Conservation (phyloP, 148 eudicot genomes). For the Camellia lanceoleosa region DNA sequence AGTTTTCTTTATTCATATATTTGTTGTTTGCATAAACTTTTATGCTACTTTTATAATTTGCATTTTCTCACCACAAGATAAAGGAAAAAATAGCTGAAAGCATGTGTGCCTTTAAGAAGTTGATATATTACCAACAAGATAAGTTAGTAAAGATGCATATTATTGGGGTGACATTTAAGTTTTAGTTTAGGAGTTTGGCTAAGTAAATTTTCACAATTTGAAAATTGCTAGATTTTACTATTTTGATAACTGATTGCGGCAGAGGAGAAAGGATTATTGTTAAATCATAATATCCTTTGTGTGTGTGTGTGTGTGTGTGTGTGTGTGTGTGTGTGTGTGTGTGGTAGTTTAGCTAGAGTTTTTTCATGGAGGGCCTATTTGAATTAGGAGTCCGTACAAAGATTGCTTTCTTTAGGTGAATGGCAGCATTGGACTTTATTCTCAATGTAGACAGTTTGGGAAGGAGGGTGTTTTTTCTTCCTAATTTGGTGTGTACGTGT, state of each 20-base stretch:
- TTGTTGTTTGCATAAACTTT: not conserved
- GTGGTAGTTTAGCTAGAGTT: not conserved
- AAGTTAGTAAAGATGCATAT: not conserved
- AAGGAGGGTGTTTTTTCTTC: too few relatives aligned
- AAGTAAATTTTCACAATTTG: not conserved
- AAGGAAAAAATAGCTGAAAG: not conserved
- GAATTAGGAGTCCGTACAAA: not conserved
- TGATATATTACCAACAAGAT: too few relatives aligned
- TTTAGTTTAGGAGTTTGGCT: not conserved
- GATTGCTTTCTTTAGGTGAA: not conserved
- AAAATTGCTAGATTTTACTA: not conserved
- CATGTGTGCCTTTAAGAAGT: not conserved
- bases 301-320: too few relatives aligned
- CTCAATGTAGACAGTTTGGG: not conserved
- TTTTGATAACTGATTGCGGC: too few relatives aligned
- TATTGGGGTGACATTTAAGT: not conserved
- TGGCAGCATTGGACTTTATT: too few relatives aligned
- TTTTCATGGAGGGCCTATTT: not conserved
- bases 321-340: not conserved
- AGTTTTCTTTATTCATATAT: not conserved
- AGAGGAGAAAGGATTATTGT: too few relatives aligned
- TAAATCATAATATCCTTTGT: too few relatives aligned
- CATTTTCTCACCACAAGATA: not conserved
- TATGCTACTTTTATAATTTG: not conserved
- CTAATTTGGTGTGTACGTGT: too few relatives aligned